Evolutionary conservation across 2,329 filamentous ascomycete species (phyloP).

Genomic region (Fusarium floridanum): DNA sequence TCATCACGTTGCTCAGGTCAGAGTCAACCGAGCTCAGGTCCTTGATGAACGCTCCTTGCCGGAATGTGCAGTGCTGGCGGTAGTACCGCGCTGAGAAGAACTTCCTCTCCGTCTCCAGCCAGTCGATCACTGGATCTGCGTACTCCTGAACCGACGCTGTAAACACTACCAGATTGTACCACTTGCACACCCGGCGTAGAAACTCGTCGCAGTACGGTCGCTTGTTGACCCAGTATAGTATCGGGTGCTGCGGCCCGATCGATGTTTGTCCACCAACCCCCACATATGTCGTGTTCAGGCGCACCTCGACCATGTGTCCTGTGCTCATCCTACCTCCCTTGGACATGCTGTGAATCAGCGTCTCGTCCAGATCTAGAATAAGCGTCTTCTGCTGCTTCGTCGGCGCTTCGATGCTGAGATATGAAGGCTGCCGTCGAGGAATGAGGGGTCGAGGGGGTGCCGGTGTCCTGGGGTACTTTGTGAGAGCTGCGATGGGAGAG

Average conservation of each 20-base stretch:
- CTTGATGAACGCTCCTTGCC: slow-evolving; percentile 98
- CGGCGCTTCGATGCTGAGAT: slow-evolving; percentile 73
- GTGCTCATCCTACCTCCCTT: slow-evolving; percentile 96
- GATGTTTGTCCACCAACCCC: slow-evolving; percentile 75
- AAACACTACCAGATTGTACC: slow-evolving; percentile 98
- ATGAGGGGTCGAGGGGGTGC: slow-evolving; percentile 91
- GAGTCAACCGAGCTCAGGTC: slow-evolving; percentile 96
- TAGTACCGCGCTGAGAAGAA: slow-evolving; percentile 96
- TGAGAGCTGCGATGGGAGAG: slow-evolving; percentile 81
- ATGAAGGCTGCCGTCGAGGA: slow-evolving; percentile 89
- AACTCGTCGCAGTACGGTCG: slow-evolving; percentile 98
- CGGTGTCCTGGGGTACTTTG: slow-evolving; percentile 90
- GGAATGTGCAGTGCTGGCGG: slow-evolving; percentile 94
- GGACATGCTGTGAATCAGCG: slow-evolving; percentile 96
- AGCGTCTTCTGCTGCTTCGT: slow-evolving; percentile 86
- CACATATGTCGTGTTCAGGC: slow-evolving; percentile 79
- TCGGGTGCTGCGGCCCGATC: slow-evolving; percentile 83
- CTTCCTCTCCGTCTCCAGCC: slow-evolving; percentile 96
- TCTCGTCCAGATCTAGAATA: slow-evolving; percentile 96
- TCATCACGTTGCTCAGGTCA: slow-evolving; percentile 98
- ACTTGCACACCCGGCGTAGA: slow-evolving; percentile 90
- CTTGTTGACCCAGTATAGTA: slow-evolving; percentile 99
- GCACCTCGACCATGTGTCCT: slow-evolving; percentile 99
- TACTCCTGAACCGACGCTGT: slow-evolving; percentile 99
- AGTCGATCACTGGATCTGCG: slow-evolving; percentile 98